phyloP scores from a whole-genome alignment of 2,329 filamentous ascomycete genomes.

The Stachybotrys chartarum region DNA sequence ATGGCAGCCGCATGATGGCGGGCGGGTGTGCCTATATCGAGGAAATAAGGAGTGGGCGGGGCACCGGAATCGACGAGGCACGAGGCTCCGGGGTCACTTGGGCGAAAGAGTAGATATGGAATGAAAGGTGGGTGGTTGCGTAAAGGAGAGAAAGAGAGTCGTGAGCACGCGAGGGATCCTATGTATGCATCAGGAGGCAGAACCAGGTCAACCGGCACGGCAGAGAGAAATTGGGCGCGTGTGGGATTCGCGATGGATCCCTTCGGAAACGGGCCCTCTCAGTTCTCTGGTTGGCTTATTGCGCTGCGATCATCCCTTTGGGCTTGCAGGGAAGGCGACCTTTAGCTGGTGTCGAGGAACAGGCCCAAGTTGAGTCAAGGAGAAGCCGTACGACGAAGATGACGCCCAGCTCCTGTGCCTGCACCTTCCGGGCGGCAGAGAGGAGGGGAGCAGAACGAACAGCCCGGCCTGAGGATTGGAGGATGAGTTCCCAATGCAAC shows the following conservation, averaged over 20 bases:
- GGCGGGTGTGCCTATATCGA: neutral
- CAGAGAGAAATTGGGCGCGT: neutral
- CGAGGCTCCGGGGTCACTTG: neutral
- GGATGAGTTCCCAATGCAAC: neutral
- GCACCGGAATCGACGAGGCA: too few species aligned
- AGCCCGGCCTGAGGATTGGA: neutral
- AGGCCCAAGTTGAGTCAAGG: too few species aligned
- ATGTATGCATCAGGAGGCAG: neutral
- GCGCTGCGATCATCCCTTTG: neutral
- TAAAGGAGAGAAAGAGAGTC: neutral
- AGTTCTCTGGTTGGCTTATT: neutral
- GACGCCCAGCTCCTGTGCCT: too few species aligned
- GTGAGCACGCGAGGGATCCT: neutral
- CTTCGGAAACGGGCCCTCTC: neutral
- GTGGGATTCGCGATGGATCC: neutral
- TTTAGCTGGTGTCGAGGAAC: too few species aligned
- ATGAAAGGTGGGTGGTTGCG: neutral
- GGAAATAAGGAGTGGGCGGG: neutral
- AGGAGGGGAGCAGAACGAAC: neutral
- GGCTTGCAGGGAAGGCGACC: neutral
- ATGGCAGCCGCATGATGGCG: conserved; percentile 27
- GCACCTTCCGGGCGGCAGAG: neutral
- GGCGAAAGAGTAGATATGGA: neutral
- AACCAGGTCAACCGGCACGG: neutral
- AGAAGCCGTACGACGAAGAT: too few species aligned